Conservation (phyloP, 352 stramenopile species). For the Paralagenidium karlingii region DNA sequence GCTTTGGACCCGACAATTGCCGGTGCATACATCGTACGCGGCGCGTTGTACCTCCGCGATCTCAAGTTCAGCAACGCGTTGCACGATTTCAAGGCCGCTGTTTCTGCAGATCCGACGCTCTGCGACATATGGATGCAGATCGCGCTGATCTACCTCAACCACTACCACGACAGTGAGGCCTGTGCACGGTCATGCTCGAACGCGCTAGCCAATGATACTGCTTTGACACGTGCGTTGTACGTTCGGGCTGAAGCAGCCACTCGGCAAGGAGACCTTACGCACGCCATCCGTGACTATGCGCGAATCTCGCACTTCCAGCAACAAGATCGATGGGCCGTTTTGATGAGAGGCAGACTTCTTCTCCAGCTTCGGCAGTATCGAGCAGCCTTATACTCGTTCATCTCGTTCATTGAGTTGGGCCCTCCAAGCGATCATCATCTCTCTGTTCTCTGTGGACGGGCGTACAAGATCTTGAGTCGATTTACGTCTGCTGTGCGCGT, state of each 20-base stretch:
- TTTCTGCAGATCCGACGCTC: constrained; percentile 54
- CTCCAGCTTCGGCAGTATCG: constrained; percentile 39
- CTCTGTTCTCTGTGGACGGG: constrained; percentile 39
- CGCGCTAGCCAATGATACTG: constrained; percentile 47
- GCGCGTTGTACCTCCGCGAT: constrained; percentile 49
- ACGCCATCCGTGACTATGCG: constrained; percentile 46
- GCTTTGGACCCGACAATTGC: constrained; percentile 59
- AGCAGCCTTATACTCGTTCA: constrained; percentile 62
- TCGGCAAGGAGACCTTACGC: constrained; percentile 34
- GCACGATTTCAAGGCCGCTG: constrained; percentile 70
- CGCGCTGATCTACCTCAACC: constrained; percentile 62
- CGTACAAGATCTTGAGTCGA: constrained; percentile 56
- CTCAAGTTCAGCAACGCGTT: constrained; percentile 63
- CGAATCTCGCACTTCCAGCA: constrained; percentile 44
- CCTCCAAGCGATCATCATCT: constrained; percentile 11
- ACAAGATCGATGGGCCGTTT: constrained; percentile 40
- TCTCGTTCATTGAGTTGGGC: constrained; percentile 46
- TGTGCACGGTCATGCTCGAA: constrained; percentile 51
- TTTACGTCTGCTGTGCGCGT: constrained; percentile 47
- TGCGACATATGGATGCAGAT: constrained; percentile 75
- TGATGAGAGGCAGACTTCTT: constrained; percentile 41
- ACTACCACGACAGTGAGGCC: constrained; percentile 62
- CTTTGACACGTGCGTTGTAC: constrained; percentile 45
- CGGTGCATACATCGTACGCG: constrained; percentile 57
- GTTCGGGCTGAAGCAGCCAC: constrained; percentile 51